These are phyloP conservation scores for Crucihimalaya himalaica DNA, from an alignment of 345 rosid genomes.

Conservation along the genomic window DNA sequence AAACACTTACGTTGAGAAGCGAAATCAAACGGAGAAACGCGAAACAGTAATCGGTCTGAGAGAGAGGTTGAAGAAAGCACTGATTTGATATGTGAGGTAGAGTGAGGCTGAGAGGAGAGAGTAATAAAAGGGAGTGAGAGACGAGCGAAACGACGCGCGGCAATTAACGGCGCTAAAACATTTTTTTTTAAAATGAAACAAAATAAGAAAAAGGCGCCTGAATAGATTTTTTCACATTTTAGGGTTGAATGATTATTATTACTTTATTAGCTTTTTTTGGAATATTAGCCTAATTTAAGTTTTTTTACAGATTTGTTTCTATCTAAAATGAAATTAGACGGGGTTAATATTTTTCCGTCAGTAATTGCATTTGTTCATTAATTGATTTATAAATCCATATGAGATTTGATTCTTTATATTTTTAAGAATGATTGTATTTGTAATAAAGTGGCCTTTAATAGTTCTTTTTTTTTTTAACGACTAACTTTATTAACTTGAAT, in stretches of 20 bases:
- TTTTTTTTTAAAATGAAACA: not conserved
- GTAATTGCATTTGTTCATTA: too few relatives aligned
- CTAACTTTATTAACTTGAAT: too few relatives aligned
- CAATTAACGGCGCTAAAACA: constrained; percentile 16
- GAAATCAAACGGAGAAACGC: not conserved
- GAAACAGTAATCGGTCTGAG: not conserved
- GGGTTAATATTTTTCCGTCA: not conserved
- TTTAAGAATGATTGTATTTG: too few relatives aligned
- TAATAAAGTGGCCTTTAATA: too few relatives aligned
- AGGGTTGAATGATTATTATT: not conserved
- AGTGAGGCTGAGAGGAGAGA: not conserved
- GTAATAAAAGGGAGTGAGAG: not conserved
- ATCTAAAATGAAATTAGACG: not conserved
- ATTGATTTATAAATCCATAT: too few relatives aligned
- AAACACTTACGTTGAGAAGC: not conserved
- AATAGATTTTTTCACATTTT: not conserved
- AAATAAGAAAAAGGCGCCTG: not conserved
- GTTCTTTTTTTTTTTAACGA: too few relatives aligned
- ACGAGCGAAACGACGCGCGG: constrained; percentile 1
- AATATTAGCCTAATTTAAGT: not conserved
- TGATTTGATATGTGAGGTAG: not conserved
- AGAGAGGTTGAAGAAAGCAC: not conserved
- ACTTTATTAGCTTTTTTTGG: not conserved
- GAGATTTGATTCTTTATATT: too few relatives aligned
- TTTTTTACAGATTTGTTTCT: not conserved